phyloP scores from a whole-genome alignment of 2,329 filamentous ascomycete genomes.

The Pseudogymnoascus sp. region DNA sequence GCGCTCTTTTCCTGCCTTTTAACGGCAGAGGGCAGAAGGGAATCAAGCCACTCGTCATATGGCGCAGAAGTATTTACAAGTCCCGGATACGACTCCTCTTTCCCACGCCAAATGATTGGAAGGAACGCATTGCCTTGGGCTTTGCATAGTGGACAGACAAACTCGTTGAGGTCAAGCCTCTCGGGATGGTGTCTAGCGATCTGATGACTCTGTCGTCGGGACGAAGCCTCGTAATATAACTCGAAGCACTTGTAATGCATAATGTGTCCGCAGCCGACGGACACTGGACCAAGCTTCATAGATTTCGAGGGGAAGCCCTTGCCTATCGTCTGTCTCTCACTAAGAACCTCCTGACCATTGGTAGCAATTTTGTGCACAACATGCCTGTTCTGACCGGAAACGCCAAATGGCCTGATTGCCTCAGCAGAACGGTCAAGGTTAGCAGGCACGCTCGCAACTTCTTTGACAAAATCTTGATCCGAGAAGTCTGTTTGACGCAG shows the following conservation, averaged over 20 bases:
- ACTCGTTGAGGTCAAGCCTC: conserved; percentile 70
- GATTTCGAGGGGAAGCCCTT: conserved; percentile 75
- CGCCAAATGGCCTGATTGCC: conserved; percentile 77
- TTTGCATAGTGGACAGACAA: conserved; percentile 95
- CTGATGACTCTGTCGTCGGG: conserved; percentile 79
- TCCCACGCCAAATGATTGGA: conserved; percentile 90
- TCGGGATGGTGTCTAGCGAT: conserved; percentile 94
- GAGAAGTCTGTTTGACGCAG: conserved; percentile 79
- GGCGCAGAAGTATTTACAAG: conserved; percentile 51
- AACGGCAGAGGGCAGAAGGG: conserved; percentile 31
- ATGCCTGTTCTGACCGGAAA: conserved; percentile 79
- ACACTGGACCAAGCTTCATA: conserved; percentile 68
- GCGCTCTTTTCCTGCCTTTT: conserved; percentile 44
- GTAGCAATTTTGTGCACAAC: conserved; percentile 70
- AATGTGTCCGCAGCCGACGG: conserved; percentile 90
- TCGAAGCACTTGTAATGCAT: conserved; percentile 98
- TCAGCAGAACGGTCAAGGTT: conserved; percentile 84
- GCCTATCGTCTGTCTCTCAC: conserved; percentile 76
- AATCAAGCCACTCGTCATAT: conserved; percentile 47
- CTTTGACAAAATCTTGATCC: conserved; percentile 76
- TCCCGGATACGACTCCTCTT: conserved; percentile 76
- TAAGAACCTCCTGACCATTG: conserved; percentile 62
- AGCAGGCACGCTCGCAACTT: conserved; percentile 70
- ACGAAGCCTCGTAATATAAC: conserved; percentile 77
- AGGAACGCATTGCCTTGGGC: conserved; percentile 91